Conservation (phyloP, 805 yeast genomes). For the Komagataella populi region DNA sequence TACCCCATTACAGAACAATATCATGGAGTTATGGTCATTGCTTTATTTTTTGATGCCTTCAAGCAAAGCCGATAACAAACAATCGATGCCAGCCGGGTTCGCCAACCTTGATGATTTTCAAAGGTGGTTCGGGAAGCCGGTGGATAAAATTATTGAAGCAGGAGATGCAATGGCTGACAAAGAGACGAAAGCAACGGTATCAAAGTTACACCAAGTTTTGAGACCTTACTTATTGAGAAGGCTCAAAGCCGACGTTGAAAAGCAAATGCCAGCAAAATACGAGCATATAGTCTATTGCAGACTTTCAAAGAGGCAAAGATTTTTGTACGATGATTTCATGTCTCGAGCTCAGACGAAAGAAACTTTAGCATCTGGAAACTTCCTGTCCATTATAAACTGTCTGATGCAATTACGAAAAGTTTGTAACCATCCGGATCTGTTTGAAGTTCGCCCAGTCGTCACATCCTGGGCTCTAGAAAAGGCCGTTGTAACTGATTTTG, state of each 20-base stretch:
- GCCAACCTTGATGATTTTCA: constrained; percentile 94
- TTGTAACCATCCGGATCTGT: constrained; percentile 91
- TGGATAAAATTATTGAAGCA: constrained; percentile 79
- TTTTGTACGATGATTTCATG: constrained; percentile 91
- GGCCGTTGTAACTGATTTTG: constrained; percentile 42
- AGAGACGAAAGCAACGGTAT: constrained; percentile 77
- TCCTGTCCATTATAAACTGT: constrained; percentile 89
- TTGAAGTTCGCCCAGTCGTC: constrained; percentile 88
- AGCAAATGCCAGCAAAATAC: constrained; percentile 97
- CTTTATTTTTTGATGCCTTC: constrained; percentile 95
- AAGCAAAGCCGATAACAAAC: constrained; percentile 36
- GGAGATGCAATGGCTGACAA: constrained; percentile 38
- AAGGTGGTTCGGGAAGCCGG: constrained; percentile 98
- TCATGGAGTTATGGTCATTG: constrained; percentile 93
- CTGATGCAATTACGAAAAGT: constrained; percentile 96
- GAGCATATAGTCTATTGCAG: constrained; percentile 92
- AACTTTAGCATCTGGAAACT: constrained; percentile 88
- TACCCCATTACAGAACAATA: constrained; percentile 91
- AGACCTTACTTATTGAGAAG: constrained; percentile 89
- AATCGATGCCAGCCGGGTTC: constrained; percentile 86
- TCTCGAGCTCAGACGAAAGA: constrained; percentile 91
- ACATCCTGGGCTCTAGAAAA: constrained; percentile 74
- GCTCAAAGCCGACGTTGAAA: constrained; percentile 90
- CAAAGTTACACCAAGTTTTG: constrained; percentile 82
- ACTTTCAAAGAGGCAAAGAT: constrained; percentile 83